phyloP scores from a whole-genome alignment of 2,329 filamentous ascomycete species.

The Colletotrichum costaricense region DNA sequence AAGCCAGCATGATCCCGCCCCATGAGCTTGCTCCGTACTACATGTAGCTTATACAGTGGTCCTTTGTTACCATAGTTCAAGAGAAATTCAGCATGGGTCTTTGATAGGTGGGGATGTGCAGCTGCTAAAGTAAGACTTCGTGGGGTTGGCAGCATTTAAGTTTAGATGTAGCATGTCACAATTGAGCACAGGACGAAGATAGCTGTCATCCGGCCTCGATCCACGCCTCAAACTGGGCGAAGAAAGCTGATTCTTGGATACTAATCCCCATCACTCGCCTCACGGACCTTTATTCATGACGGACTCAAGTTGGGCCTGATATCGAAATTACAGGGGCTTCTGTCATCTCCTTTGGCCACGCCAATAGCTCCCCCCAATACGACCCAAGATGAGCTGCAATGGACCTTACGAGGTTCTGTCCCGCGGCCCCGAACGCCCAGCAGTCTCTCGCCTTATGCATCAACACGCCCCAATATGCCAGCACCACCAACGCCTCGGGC shows the following conservation, averaged over 20 bases:
- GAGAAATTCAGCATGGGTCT: too few relatives aligned
- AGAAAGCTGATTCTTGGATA: neutral
- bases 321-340: neutral
- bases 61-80: too few relatives aligned
- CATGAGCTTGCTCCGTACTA: too few relatives aligned
- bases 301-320: neutral
- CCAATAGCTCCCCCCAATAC: constrained; percentile 46
- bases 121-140: too few relatives aligned
- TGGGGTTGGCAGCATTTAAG: too few relatives aligned
- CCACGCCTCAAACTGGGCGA: too few relatives aligned
- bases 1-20: too few relatives aligned
- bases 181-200: too few relatives aligned
- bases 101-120: too few relatives aligned
- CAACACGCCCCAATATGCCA: constrained; percentile 56
- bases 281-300: neutral
- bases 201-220: too few relatives aligned
- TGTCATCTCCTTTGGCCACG: constrained; percentile 14
- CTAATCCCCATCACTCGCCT: neutral
- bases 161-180: too few relatives aligned
- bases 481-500: constrained; percentile 52
- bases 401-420: constrained; percentile 42
- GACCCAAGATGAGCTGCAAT: constrained; percentile 42
- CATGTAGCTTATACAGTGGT: too few relatives aligned
- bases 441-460: constrained; percentile 48
- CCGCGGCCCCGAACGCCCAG: constrained; percentile 48